These are phyloP conservation scores for Trichaptum fuscoviolaceum DNA, from an alignment of 768 basidiomycete genomes.

Conservation along the genomic window DNA sequence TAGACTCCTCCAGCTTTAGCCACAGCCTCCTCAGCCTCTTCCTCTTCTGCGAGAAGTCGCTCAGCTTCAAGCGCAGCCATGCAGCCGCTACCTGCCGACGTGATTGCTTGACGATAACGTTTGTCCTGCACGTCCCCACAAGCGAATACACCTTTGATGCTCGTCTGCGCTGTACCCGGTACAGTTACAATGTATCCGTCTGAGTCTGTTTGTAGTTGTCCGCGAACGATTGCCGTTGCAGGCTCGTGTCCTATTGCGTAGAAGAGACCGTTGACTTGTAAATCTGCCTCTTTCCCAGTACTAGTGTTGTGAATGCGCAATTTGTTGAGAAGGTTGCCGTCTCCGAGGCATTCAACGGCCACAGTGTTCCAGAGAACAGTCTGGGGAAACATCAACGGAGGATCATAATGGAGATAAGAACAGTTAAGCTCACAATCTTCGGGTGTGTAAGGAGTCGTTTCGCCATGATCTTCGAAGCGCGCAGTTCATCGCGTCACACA, in stretches of 20 bases:
- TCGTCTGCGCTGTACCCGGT: conserved; percentile 93
- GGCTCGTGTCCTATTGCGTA: conserved; percentile 96
- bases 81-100: conserved; percentile 87
- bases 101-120: conserved; percentile 91
- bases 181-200: conserved; percentile 97
- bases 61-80: conserved; percentile 97
- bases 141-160: conserved; percentile 94
- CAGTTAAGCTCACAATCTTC: conserved; percentile 63
- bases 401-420: not conserved
- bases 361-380: conserved; percentile 91
- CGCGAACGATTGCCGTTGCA: conserved; percentile 80
- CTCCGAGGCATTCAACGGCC: conserved; percentile 88
- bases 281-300: conserved; percentile 76
- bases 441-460: conserved; percentile 85
- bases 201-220: conserved; percentile 82
- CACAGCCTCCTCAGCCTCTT: conserved; percentile 34
- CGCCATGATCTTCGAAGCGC: conserved; percentile 98
- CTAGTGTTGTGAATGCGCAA: conserved; percentile 79
- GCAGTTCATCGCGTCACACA: conserved; percentile 83
- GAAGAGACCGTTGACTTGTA: conserved; percentile 89
- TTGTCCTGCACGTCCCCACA: conserved; percentile 99
- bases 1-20: not conserved
- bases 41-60: conserved; percentile 86
- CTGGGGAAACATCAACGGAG: conserved; percentile 26
- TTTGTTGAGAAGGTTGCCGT: conserved; percentile 86